phyloP scores from a whole-genome alignment of 2,329 filamentous ascomycete genomes.

The Xylariales sp. region DNA sequence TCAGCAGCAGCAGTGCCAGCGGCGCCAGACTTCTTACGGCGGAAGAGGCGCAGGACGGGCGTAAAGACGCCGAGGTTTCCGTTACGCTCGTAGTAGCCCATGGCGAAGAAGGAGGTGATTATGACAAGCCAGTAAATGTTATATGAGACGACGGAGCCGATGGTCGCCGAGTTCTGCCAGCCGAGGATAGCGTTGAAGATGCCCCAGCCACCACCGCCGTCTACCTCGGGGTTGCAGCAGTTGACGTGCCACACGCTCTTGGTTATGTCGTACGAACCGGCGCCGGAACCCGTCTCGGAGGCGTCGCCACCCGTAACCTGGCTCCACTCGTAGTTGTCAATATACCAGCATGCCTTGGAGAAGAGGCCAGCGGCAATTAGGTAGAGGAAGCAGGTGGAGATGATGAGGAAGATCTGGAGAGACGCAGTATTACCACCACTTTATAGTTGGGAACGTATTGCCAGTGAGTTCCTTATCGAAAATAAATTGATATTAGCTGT shows the following conservation, averaged over 20 bases:
- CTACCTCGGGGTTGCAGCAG: constrained; percentile 71
- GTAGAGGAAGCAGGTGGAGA: constrained; percentile 79
- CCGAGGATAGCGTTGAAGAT: constrained; percentile 83
- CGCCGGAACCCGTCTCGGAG: constrained; percentile 47
- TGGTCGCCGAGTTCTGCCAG: constrained; percentile 85
- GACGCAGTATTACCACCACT: constrained; percentile 58
- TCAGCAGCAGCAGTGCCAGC: too few species aligned
- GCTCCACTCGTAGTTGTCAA: constrained; percentile 68
- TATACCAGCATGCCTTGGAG: constrained; percentile 69
- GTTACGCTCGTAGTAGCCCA: constrained; percentile 63
- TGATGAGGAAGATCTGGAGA: constrained; percentile 74
- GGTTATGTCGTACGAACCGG: constrained; percentile 75
- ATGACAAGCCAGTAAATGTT: constrained; percentile 81
- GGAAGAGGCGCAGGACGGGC: too few species aligned
- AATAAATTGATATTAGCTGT: too few species aligned
- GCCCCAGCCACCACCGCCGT: constrained; percentile 77
- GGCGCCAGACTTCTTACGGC: too few species aligned
- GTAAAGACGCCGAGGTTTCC: too few species aligned
- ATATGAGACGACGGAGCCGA: constrained; percentile 82
- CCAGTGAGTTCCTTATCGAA: background rate
- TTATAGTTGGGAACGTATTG: background rate
- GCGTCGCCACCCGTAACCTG: constrained; percentile 56
- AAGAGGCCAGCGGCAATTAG: constrained; percentile 80
- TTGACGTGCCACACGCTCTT: constrained; percentile 81
- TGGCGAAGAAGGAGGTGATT: constrained; percentile 57